Evolutionary conservation across 768 basidiomycete species (phyloP).

Genomic region (Pilatotrama ljubarskyi): DNA sequence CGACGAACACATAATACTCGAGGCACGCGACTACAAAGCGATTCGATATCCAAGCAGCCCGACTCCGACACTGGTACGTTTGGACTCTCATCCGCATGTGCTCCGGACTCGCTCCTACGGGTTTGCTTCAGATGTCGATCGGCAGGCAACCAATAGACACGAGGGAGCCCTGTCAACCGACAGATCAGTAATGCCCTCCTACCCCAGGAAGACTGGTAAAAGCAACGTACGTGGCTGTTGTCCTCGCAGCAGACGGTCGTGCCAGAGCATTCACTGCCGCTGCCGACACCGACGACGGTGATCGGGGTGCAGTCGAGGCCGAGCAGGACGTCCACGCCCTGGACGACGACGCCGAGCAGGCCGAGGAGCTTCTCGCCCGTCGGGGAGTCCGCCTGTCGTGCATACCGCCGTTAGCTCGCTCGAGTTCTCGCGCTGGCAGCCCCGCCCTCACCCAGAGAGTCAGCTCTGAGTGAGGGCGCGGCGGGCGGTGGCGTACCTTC

Average conservation of each 20-base stretch:
- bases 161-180: not conserved
- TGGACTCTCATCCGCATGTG: not conserved
- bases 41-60: no score
- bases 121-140: slow-evolving; percentile 4
- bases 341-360: slow-evolving; percentile 20
- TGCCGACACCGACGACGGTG: slow-evolving; percentile 18
- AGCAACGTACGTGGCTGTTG: slow-evolving; percentile 3
- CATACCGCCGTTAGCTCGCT: not conserved
- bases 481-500: not conserved
- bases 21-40: no score
- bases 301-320: slow-evolving; percentile 24
- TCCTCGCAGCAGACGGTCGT: slow-evolving; percentile 13
- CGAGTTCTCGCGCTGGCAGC: no score
- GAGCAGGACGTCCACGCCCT: slow-evolving; percentile 19
- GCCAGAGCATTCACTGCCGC: not conserved
- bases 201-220: not conserved
- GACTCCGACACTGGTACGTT: no score
- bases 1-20: no score
- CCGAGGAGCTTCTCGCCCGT: slow-evolving; percentile 2
- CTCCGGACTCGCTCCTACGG: no score
- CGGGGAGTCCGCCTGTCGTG: not conserved
- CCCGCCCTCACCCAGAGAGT: not conserved
- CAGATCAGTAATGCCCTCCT: not conserved
- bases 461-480: not conserved
- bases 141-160: slow-evolving; percentile 10